Base-by-base conservation (phyloP, 352 stramenopile species). In the Pythium graminicola region DNA sequence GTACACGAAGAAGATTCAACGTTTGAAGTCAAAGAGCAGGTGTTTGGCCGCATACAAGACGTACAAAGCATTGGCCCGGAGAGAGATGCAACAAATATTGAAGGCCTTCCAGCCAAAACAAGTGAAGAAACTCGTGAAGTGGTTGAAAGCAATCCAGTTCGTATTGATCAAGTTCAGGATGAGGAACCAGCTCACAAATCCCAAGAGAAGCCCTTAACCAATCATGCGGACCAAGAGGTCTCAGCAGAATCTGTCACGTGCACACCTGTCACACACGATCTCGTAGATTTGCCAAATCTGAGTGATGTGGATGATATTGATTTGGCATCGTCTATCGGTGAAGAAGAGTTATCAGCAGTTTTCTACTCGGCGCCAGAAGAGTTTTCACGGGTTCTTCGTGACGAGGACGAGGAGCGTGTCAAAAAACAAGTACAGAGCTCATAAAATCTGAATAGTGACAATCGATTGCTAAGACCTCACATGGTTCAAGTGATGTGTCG, bases 1-100 rank as follows among this genome's bases (percentile, higher is more conserved):
- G 55, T 63, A 14, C 39, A 51, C 36, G 54, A 62, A 38, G 53
- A 54, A 10, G 53, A 61, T 22, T 32, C 24, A 0, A 19, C 32
- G 23, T 17, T 35, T 8, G 27, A 50, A 23, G 33, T 54, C 16
- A 38, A 41, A 23, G 44, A 54, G 44, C 44, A 54, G 39, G 17
- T 13, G 8, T 47, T 60, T 26, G 44, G 44, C n/a, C 35, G 50
- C 27, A 22, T 45, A 1, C 43, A 36, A 43, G 6, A 31, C 33
- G 5, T 42, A 4, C 26, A 27, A 8, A 8, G 40, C 27, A 16
- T 32, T 2, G 7, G 9, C 4, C n/a, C 38, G 5, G 19, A 20
- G 4, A n/a, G n/a, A 35, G 29, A 35, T 35, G 29, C 29, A 13
- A 35, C 29, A n/a, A n/a, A n/a, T n/a, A n/a, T 35, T 35, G 7